phyloP scores from a whole-genome alignment of 2,329 filamentous ascomycete species.

The Penicillium fuscoglaucum region DNA sequence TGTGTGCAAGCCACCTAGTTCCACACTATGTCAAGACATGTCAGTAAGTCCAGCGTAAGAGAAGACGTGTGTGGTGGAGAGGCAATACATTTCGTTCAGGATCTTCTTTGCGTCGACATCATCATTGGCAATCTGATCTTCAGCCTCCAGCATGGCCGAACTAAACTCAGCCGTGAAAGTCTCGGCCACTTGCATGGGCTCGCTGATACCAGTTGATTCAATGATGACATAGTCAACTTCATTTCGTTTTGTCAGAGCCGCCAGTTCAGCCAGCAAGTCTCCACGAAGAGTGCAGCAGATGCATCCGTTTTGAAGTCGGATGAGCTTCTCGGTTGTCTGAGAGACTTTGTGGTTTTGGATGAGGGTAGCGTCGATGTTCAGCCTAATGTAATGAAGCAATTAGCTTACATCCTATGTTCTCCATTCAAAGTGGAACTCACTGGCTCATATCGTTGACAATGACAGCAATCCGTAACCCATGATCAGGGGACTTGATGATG shows the following conservation, averaged over 20 bases:
- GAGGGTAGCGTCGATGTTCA: slow-evolving; percentile 66
- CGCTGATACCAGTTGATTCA: slow-evolving; percentile 70
- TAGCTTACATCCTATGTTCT: neutral
- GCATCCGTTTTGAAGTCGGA: slow-evolving; percentile 70
- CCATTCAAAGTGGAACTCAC: slow-evolving; percentile 38
- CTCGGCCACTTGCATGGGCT: slow-evolving; percentile 72
- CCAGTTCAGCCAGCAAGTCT: slow-evolving; percentile 69
- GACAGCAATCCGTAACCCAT: slow-evolving; percentile 68
- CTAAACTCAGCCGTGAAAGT: slow-evolving; percentile 63
- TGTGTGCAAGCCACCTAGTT: slow-evolving; percentile 64
- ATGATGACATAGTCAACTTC: slow-evolving; percentile 71
- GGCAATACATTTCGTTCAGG: slow-evolving; percentile 48
- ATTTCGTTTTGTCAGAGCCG: slow-evolving; percentile 61
- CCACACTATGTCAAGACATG: slow-evolving; percentile 37
- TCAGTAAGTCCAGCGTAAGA: slow-evolving; percentile 11
- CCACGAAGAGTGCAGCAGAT: slow-evolving; percentile 75
- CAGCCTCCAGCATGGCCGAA: slow-evolving; percentile 49
- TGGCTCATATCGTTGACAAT: slow-evolving; percentile 72
- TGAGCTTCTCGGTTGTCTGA: slow-evolving; percentile 63
- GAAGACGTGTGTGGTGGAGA: neutral
- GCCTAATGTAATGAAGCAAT: slow-evolving; percentile 38
- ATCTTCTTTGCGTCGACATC: slow-evolving; percentile 48
- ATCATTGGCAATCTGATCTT: slow-evolving; percentile 47
- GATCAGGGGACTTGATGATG: slow-evolving; percentile 63
- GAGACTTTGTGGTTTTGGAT: slow-evolving; percentile 60